phyloP scores from a whole-genome alignment of 1,284 basidiomycete species.

The Quambalaria eucalypti region DNA sequence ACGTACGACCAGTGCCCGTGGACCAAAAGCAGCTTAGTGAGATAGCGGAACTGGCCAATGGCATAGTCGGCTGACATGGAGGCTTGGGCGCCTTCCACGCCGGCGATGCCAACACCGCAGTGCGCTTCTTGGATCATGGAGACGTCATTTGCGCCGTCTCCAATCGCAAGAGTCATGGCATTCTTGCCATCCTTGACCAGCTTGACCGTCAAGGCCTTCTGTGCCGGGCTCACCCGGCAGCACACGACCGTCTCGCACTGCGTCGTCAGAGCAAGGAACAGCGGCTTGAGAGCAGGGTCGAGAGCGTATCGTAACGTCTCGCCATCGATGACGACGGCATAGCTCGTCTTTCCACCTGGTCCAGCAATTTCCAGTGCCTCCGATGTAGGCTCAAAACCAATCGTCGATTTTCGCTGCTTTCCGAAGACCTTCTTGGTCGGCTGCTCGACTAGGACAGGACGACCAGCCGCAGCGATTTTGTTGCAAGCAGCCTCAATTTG shows the following conservation, averaged over 20 bases:
- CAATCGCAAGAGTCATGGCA: conserved; percentile 93
- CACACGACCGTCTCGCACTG: conserved; percentile 96
- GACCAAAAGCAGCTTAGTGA: conserved; percentile 83
- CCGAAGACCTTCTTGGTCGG: conserved; percentile 6
- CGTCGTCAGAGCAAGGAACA: conserved; percentile 84
- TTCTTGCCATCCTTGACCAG: conserved; percentile 87
- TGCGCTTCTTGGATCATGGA: conserved; percentile 98
- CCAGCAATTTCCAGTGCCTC: conserved; percentile 10
- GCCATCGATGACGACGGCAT: conserved; percentile 92
- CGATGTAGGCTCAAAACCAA: conserved; percentile 1
- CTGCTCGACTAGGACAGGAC: conserved; percentile 52
- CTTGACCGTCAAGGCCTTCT: conserved; percentile 91
- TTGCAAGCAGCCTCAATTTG: conserved; percentile 89
- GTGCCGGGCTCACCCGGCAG: conserved; percentile 89
- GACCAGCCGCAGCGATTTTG: conserved; percentile 74
- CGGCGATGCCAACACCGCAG: conserved; percentile 85
- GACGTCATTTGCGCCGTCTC: conserved; percentile 91
- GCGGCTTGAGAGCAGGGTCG: conserved; percentile 63
- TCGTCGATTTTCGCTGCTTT: conserved; percentile 15
- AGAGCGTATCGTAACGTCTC: conserved; percentile 81
- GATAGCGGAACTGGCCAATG: conserved; percentile 86
- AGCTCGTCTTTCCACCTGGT: conserved; percentile 50
- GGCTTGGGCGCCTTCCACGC: conserved; percentile 91
- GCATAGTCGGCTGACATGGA: conserved; percentile 98
- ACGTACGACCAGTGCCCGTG: conserved; percentile 95